Base-by-base conservation (phyloP, 2,329 filamentous ascomycete species). In the Fusarium bactridioides region DNA sequence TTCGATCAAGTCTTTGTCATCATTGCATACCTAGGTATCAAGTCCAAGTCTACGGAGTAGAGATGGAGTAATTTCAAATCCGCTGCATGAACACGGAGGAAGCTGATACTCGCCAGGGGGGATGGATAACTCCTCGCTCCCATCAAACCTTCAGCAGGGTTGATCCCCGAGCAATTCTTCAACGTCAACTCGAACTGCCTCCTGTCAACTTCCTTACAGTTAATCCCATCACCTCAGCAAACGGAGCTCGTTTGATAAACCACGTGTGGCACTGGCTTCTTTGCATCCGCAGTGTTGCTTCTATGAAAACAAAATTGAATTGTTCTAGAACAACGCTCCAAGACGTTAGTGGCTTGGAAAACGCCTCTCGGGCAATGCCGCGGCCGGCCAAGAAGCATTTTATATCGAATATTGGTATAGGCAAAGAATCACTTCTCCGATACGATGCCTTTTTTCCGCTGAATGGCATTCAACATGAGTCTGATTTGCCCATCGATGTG, bases 251-350 rank as follows among this genome's bases (percentile, higher is more conserved):
- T 23, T 23, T 61, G 50, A 47, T 44, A 41, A 31, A 48, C n/a
- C 31, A 43, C 40, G 40, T 45, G 35, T 35, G 29, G 21, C 23
- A 21, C 38, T 40, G 43, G 40, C 18, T 58, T 51, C 27, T 21
- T 37, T n/a, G 29, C n/a, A 40, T 23, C 16, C 21, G 21, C 15
- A 40, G 21, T 45, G 23, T 51, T 47, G 47, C 25, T 63, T 55
- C 21, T 12, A 51, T 19, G 29, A 25, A 44, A 16, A 29, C 50
- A 31, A 50, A 43, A 59, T 48, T 47, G 40, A 73, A 55, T 61
- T 55, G 54, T 76, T 76, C 70, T 75, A 70, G 74, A 76, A 76
- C 51, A 45, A 51, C 44, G 38, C 44, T 64, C 43, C 25, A n/a
- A 27, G 29, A 23, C 44, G 53, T 69, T 64, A 58, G 50, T 69